Percentiles rank a stretch among this genome's conserved stretches.
Evolutionary conservation across 352 stramenopile genomes (phyloP).

Genomic region (Phytophthora boehmeriae): DNA sequence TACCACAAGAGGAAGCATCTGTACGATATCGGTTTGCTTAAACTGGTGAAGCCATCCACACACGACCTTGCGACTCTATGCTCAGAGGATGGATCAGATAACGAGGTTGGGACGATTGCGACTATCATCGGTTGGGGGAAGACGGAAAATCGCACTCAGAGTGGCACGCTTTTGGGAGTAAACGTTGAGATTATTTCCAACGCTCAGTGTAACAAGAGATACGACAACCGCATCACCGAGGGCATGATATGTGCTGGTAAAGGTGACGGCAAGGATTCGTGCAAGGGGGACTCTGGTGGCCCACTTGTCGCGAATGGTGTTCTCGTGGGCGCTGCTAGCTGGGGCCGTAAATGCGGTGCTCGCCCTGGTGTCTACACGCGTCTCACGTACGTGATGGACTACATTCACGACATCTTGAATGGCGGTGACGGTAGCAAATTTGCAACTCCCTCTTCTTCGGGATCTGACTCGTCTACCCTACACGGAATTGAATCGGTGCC

Average conservation of each 20-base stretch:
- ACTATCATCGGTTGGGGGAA: slow-evolving; percentile 47
- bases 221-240: slow-evolving; percentile 55
- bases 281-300: slow-evolving; percentile 71
- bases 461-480: too few species aligned
- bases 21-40: slow-evolving; percentile 44
- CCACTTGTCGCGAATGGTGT: slow-evolving; percentile 55
- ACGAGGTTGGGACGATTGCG: too few species aligned
- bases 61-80: slow-evolving; percentile 25
- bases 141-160: slow-evolving; percentile 29
- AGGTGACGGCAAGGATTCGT: slow-evolving; percentile 52
- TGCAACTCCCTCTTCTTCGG: too few species aligned
- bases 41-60: slow-evolving; percentile 34
- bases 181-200: slow-evolving; percentile 65
- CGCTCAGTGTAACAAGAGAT: slow-evolving; percentile 53
- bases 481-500: too few species aligned
- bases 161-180: slow-evolving; percentile 46
- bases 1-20: slow-evolving; percentile 23
- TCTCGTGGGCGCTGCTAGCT: slow-evolving; percentile 69
- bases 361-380: slow-evolving; percentile 60
- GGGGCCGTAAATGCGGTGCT: slow-evolving; percentile 61
- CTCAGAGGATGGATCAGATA: slow-evolving; percentile 31
- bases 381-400: slow-evolving; percentile 60
- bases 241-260: slow-evolving; percentile 66
- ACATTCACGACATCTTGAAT: slow-evolving; percentile 59
- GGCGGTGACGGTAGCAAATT: slow-evolving; percentile 34